Conservation (phyloP, 1,284 basidiomycete species). For the Apiotrichum gamsii region DNA sequence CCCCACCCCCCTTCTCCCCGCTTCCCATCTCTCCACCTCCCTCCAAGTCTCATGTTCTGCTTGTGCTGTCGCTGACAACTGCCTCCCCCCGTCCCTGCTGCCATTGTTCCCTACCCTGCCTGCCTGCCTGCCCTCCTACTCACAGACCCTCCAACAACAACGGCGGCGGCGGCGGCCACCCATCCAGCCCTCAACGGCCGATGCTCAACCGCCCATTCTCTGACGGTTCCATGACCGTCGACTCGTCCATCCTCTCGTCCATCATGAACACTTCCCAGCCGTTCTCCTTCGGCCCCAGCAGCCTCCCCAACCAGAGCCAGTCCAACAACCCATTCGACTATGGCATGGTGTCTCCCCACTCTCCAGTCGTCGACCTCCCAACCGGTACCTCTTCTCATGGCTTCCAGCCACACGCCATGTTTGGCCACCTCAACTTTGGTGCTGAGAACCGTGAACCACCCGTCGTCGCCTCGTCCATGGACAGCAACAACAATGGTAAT, state of each 20-base stretch:
- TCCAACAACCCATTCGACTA: slow-evolving; percentile 25
- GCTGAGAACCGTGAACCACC: slow-evolving; percentile 35
- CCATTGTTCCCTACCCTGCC: not conserved
- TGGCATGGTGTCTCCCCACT: slow-evolving; percentile 29
- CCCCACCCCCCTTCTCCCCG: not conserved
- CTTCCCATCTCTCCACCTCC: no score
- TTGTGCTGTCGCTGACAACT: not conserved
- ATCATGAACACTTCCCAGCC: slow-evolving; percentile 21
- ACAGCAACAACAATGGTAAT: no score
- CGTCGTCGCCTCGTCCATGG: slow-evolving; percentile 13
- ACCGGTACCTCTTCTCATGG: slow-evolving; percentile 17
- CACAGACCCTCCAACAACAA: slow-evolving; percentile 16
- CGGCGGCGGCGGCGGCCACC: slow-evolving; percentile 6
- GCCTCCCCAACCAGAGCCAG: slow-evolving; percentile 4
- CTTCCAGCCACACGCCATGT: slow-evolving; percentile 30
- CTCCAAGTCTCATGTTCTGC: not conserved
- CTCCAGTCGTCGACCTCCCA: slow-evolving; percentile 14
- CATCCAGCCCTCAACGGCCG: slow-evolving; percentile 20
- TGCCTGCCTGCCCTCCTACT: not conserved
- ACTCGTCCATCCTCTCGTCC: slow-evolving; percentile 33
- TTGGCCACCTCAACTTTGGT: slow-evolving; percentile 30
- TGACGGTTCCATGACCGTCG: slow-evolving; percentile 40
- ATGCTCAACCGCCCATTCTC: slow-evolving; percentile 36
- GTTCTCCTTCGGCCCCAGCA: slow-evolving; percentile 12
- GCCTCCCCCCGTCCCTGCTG: not conserved